Evolutionary conservation across 2,329 filamentous ascomycete species (phyloP).

Genomic region (Fusarium pseudocircinatum): DNA sequence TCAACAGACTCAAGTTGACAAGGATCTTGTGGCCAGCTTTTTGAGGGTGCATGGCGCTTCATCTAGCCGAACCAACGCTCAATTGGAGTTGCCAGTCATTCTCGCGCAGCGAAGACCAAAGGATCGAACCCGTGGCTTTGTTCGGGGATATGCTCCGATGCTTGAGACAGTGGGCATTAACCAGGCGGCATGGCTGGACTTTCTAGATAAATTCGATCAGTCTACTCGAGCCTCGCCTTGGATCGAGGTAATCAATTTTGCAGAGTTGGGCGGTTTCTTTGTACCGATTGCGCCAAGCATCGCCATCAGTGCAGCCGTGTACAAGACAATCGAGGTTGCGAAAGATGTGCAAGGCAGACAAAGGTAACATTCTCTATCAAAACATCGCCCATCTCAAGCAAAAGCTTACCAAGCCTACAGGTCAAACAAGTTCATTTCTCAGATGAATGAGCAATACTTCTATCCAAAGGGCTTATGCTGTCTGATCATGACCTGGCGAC

Average conservation of each 20-base stretch:
- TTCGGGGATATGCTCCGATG: conserved; percentile 6
- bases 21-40: conserved; percentile 1
- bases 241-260: conserved; percentile 18
- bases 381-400: neutral
- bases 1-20: neutral
- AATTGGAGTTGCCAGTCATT: neutral
- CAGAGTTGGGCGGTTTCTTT: conserved; percentile 7
- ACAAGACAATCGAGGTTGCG: neutral
- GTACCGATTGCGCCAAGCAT: conserved; percentile 9
- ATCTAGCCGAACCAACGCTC: neutral
- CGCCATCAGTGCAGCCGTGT: conserved; percentile 7
- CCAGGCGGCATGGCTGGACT: conserved; percentile 9
- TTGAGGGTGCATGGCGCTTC: neutral
- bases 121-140: conserved; percentile 14
- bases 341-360: conserved; percentile 11
- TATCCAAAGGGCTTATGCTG: conserved; percentile 63
- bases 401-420: neutral
- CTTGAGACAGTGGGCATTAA: conserved; percentile 1
- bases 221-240: neutral
- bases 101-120: conserved; percentile 14
- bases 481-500: conserved; percentile 62
- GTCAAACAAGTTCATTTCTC: conserved; percentile 6
- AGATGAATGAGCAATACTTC: conserved; percentile 56
- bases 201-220: conserved; percentile 15
- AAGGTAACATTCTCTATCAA: neutral